These are phyloP conservation scores for Simplicillium sp. DNA, from an alignment of 2,329 filamentous ascomycete genomes.

Conservation along the genomic window DNA sequence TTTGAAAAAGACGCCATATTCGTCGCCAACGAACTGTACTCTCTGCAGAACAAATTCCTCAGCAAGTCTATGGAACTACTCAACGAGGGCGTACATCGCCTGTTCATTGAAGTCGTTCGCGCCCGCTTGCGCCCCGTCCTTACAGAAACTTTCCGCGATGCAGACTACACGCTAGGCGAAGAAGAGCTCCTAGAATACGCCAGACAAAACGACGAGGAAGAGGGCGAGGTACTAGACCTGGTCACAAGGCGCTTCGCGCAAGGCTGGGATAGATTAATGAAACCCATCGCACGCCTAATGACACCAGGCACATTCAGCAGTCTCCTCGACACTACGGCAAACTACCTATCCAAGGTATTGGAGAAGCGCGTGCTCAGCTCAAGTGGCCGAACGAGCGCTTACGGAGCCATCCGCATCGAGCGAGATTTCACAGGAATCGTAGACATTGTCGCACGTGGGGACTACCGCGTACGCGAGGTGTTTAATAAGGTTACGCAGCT, in stretches of 20 bases:
- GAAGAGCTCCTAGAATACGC: constrained; percentile 50
- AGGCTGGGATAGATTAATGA: constrained; percentile 78
- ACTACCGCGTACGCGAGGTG: constrained; percentile 68
- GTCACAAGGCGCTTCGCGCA: constrained; percentile 74
- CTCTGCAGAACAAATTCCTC: constrained; percentile 63
- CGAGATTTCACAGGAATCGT: constrained; percentile 74
- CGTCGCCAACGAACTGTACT: constrained; percentile 58
- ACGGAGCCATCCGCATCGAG: constrained; percentile 76
- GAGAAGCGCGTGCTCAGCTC: constrained; percentile 84
- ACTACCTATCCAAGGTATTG: constrained; percentile 66
- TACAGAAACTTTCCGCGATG: constrained; percentile 81
- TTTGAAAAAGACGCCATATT: constrained; percentile 66
- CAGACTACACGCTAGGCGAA: constrained; percentile 68
- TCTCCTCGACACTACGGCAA: constrained; percentile 65
- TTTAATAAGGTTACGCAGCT: constrained; percentile 74
- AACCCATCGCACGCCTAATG: constrained; percentile 75
- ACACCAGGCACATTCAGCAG: constrained; percentile 66
- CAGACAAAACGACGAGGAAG: constrained; percentile 41
- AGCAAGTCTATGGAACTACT: constrained; percentile 74
- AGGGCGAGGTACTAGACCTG: constrained; percentile 49
- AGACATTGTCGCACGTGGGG: constrained; percentile 53
- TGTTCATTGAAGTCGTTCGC: constrained; percentile 83
- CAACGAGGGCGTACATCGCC: constrained; percentile 72
- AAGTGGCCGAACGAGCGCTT: constrained; percentile 67
- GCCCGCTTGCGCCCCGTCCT: constrained; percentile 76